Percentiles rank a stretch among this genome's conserved stretches.
Conservation (phyloP, 768 basidiomycete genomes). For the Pholiota conissans region DNA sequence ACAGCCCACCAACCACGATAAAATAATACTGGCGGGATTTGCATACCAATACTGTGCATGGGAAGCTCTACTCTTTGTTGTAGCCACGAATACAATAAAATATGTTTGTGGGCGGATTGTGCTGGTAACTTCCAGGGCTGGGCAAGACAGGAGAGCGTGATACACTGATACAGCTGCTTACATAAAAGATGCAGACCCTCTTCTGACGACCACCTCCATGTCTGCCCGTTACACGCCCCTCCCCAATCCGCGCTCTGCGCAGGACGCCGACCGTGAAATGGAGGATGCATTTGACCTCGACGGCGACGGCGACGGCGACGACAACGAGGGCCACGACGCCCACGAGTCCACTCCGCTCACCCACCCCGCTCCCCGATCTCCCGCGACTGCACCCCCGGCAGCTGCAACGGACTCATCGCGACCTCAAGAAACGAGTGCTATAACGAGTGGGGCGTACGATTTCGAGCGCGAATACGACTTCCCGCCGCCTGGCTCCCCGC, state of each 20-base stretch:
- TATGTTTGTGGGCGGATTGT: too few relatives aligned
- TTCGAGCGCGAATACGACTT: constrained; percentile 79
- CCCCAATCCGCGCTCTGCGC: constrained; percentile 45
- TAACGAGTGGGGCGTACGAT: constrained; percentile 60
- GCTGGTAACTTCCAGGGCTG: too few relatives aligned
- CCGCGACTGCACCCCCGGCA: constrained; percentile 9
- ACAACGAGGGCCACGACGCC: constrained; percentile 41
- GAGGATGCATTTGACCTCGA: constrained; percentile 76
- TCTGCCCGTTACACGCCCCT: constrained; percentile 53
- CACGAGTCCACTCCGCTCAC: constrained; percentile 40
- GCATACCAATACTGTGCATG: too few relatives aligned
- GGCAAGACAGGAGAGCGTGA: neutral
- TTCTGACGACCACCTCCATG: constrained; percentile 30
- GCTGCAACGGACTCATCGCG: constrained; percentile 4
- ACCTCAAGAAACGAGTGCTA: constrained; percentile 21
- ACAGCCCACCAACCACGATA: too few relatives aligned
- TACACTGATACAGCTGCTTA: neutral
- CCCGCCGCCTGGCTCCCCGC: constrained; percentile 82
- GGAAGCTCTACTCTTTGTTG: too few relatives aligned
- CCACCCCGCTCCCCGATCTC: constrained; percentile 10
- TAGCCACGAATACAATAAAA: too few relatives aligned
- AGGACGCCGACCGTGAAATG: constrained; percentile 59
- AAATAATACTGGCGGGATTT: too few relatives aligned
- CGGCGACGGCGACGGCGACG: constrained; percentile 55
- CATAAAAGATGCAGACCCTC: constrained; percentile 4